These are phyloP conservation scores for Nicotiana benthamiana DNA, from an alignment of 257 asterid species.

Conservation along the genomic window DNA sequence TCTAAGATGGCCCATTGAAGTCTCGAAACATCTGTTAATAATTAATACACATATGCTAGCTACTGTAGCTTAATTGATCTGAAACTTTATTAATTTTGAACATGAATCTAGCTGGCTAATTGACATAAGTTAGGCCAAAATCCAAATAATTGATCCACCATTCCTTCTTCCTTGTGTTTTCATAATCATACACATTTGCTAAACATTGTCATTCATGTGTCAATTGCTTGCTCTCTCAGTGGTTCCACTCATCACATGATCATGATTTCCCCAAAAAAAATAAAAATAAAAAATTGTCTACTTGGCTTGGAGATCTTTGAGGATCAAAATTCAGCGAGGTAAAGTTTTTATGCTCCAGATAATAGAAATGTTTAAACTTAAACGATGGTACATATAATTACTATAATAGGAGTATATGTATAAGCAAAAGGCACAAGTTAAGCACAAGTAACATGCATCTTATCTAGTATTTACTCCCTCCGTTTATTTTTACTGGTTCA, in stretches of 20 bases:
- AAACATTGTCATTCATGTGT: neutral
- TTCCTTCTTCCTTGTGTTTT: neutral
- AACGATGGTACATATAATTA: no score
- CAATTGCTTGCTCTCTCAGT: neutral
- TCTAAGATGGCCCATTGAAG: neutral
- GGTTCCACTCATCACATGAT: neutral
- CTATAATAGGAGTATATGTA: no score
- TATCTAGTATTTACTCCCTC: no score
- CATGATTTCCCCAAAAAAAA: no score
- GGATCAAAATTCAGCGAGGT: no score
- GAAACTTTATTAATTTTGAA: neutral
- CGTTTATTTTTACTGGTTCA: no score
- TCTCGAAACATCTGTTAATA: neutral
- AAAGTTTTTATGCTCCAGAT: no score
- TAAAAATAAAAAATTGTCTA: no score
- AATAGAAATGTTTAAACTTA: no score
- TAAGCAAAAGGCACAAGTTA: no score
- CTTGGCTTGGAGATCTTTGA: no score
- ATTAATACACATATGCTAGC: neutral
- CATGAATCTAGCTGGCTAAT: slow-evolving; percentile 4
- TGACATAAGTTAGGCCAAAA: neutral
- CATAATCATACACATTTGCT: neutral
- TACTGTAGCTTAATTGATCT: neutral
- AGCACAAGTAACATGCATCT: no score
- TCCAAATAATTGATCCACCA: neutral